Evolutionary conservation across 257 asterid species (phyloP).

Genomic region (Lycium barbarum): DNA sequence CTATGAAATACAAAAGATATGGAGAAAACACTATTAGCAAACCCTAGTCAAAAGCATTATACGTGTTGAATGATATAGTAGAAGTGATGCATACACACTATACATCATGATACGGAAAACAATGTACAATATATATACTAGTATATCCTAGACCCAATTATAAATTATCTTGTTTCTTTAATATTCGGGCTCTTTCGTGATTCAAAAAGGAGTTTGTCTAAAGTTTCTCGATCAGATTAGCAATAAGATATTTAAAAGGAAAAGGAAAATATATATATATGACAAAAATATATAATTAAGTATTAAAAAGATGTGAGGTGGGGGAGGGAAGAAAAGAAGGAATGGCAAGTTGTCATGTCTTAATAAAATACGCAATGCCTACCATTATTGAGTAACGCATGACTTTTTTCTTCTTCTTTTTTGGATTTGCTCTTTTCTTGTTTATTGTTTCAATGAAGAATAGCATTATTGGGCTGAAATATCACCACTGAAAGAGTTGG

Average conservation of each 20-base stretch:
- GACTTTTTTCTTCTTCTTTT: not conserved
- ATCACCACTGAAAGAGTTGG: slow-evolving; percentile 5
- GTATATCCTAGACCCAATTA: not conserved
- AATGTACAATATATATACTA: not conserved
- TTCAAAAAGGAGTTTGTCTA: not conserved
- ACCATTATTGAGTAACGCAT: slow-evolving; percentile 21
- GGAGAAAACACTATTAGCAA: not conserved
- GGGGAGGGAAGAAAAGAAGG: not conserved
- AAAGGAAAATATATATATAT: not conserved
- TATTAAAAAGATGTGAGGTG: not conserved
- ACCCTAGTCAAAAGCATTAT: slow-evolving; percentile 3
- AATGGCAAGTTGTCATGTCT: slow-evolving; percentile 9
- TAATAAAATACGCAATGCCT: slow-evolving; percentile 21
- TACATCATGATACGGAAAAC: not conserved
- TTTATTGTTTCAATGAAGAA: not conserved
- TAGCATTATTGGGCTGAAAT: slow-evolving; percentile 16
- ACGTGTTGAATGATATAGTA: not conserved
- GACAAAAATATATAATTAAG: not conserved
- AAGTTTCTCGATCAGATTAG: slow-evolving; percentile 24
- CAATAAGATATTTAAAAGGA: not conserved
- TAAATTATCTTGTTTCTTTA: not conserved
- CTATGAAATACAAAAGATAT: not conserved
- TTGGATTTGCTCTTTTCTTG: not conserved
- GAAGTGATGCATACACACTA: not conserved
- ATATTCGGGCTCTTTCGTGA: not conserved